Evolutionary conservation across 2,329 filamentous ascomycete genomes (phyloP).

Genomic region (Triangularia setosa): DNA sequence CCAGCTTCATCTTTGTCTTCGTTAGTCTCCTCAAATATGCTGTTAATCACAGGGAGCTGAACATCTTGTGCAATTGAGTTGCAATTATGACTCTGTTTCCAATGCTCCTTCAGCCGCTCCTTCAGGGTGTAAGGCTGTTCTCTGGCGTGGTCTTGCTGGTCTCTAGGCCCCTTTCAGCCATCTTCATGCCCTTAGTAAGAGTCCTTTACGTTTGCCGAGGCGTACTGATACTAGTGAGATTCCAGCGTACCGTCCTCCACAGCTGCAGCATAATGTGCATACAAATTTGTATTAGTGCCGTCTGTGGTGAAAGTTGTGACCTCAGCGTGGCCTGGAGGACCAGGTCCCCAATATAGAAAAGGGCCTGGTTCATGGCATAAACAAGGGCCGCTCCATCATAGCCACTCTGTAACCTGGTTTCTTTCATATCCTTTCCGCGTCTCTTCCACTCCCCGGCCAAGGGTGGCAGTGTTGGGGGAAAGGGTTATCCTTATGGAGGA

Average conservation of each 20-base stretch:
- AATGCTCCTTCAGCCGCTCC: neutral
- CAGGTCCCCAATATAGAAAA: slow-evolving; percentile 2
- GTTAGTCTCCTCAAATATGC: neutral
- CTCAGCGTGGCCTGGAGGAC: slow-evolving; percentile 1
- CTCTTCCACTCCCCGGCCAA: slow-evolving; percentile 15
- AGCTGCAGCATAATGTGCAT: slow-evolving; percentile 8
- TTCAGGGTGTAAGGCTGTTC: neutral
- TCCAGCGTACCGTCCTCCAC: neutral
- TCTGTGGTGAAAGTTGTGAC: slow-evolving; percentile 12
- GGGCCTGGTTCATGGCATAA: slow-evolving; percentile 9
- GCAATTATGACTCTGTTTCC: neutral
- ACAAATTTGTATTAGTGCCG: slow-evolving; percentile 11
- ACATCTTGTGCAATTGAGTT: neutral
- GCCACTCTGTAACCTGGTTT: slow-evolving; percentile 2
- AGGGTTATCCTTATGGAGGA: slow-evolving; percentile 6
- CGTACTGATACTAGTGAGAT: slow-evolving; percentile 10
- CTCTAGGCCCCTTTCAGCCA: neutral
- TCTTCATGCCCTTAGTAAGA: neutral
- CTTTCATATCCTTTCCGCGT: slow-evolving; percentile 2
- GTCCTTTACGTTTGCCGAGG: neutral
- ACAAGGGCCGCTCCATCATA: slow-evolving; percentile 13
- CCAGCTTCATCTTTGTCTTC: slow-evolving; percentile 1
- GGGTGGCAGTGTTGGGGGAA: slow-evolving; percentile 5
- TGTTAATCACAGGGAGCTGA: neutral
- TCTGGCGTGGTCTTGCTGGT: slow-evolving; percentile 4